Conservation (phyloP, 352 stramenopile genomes). For the Pythium folliculosum region DNA sequence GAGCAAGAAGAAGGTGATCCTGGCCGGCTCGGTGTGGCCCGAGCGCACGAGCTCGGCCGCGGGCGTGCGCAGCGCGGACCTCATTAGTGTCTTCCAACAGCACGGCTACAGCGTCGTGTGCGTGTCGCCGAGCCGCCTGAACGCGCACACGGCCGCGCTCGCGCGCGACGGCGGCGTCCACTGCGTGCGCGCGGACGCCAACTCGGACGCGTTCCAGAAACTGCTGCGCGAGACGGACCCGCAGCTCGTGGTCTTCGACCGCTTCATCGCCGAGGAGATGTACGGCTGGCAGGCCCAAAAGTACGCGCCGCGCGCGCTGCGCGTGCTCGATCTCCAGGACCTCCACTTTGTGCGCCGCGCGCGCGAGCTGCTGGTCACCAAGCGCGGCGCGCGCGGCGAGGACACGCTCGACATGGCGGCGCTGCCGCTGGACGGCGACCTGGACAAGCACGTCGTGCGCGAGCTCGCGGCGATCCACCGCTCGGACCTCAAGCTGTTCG, state of each 20-base stretch:
- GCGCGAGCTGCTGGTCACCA: conserved; percentile 81
- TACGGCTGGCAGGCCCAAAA: conserved; percentile 79
- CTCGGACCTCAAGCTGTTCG: conserved; percentile 73
- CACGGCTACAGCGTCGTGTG: conserved; percentile 72
- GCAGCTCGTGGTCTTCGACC: conserved; percentile 80
- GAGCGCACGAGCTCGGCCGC: conserved; percentile 88
- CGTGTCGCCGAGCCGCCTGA: conserved; percentile 77
- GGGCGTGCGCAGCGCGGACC: conserved; percentile 78
- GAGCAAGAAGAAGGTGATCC: conserved; percentile 69
- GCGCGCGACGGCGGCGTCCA: conserved; percentile 47
- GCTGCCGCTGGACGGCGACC: conserved; percentile 25
- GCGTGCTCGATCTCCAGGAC: conserved; percentile 93
- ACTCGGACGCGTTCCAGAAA: conserved; percentile 68
- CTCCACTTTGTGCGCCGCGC: conserved; percentile 88
- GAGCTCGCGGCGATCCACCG: conserved; percentile 79
- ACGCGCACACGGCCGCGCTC: conserved; percentile 61
- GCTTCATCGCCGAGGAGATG: conserved; percentile 87
- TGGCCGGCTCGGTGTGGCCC: conserved; percentile 80
- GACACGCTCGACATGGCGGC: conserved; percentile 47
- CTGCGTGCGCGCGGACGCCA: conserved; percentile 74
- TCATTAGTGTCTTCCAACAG: conserved; percentile 68
- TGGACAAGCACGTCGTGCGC: conserved; percentile 72
- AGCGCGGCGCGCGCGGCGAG: conserved; percentile 39
- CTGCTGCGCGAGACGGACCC: conserved; percentile 55
- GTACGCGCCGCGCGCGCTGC: conserved; percentile 74